Evolutionary conservation across 2,329 filamentous ascomycete genomes (phyloP), one percentile per base, ranked within the genome.

Genomic region (Xylariaceae sp.): DNA sequence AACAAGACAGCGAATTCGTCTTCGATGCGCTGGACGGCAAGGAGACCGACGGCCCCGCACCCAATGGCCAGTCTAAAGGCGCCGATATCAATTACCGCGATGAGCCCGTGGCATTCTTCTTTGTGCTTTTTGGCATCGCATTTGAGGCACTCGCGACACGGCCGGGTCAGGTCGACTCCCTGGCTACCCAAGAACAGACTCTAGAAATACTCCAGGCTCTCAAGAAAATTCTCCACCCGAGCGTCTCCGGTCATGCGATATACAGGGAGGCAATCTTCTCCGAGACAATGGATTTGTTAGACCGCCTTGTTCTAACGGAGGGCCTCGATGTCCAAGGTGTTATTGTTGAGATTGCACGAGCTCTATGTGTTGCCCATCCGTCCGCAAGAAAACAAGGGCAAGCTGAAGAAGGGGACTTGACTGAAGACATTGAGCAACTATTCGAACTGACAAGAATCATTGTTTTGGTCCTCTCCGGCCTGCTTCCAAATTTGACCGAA

Each of bases 101-200:
- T 66, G 94, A 99, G 68, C 94, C 94, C 0, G 90, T 97, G 1
- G 94, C 94, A 0, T 99, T 99, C 78, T 99, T 99, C 76, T 99
- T 99, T 65, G 92, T 99, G 13, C 80, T 99, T 0, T 99, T 97
- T 64, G 94, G 94, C 10, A 86, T 99, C 53, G 91, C 92, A 0
- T 97, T 99, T 63, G 95, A 99, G 72, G 92, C 95, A 16, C 80
- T 99, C 19, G 92, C 92, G 7, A 90, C 89, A 6, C 85, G 91
- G 44, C 86, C 88, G 5, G 80, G 83, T 19, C 78, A 81, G 46
- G 76, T 74, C 32, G 85, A 88, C 61, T 77, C 85, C 10, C 78
- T 91, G 29, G 85, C 85, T 3, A 84, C 84, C 0, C 85, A 86
- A 59, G 86, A 87, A 60, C 90, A 96, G 67, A 90, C 88, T 6